Evolutionary conservation across 1,284 basidiomycete species (phyloP), one percentile per base, ranked within the genome.

Genomic region (Amylostereum areolatum): DNA sequence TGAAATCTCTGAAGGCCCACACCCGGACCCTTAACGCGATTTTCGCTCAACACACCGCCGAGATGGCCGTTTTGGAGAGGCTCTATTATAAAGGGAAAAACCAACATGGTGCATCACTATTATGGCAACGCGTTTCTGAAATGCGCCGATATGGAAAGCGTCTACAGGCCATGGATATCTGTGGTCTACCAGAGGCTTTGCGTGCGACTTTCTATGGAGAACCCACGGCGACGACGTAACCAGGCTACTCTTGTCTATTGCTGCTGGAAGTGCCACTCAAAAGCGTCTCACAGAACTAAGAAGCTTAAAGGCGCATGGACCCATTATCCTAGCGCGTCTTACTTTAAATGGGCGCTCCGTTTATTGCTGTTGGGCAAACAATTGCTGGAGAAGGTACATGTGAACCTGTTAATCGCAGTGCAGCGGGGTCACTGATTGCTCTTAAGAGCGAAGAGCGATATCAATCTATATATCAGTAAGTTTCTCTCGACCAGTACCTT

Each of bases 31-130:
- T 86, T 7, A 73, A 74, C 44, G 59, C 69, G 29, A 64, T 69
- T 18, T 56, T 79, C 37, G 60, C 66, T 35, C 60, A 66, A 18
- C 74, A 79, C 47, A 61, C 65, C 3, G 74, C 78, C 37, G 88
- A 91, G 57, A 60, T 80, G 11, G 73, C 74, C 46, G 60, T 86
- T 27, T 67, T 89, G 29, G 80, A 84, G 57, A 72, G 84, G 52
- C 59, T 90, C 1, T 85, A 83, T 61, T 91, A 91, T 67, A 88
- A 88, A 58, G 80, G 79, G 52, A 87, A 85, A 60, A 90, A 89
- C 57, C 86, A 91, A 59, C 89, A 91, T 59, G 78, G 83, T 29
- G 62, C 71, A 12, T 76, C 87, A 30, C 64, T 88, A 8, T 89
- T 86, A 61, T 89, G 85, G 84, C 74, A 76, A 59, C 78, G 78